Evolutionary conservation across 2,329 filamentous ascomycete genomes (phyloP).

Genomic region (Hymenoscyphus scutula): DNA sequence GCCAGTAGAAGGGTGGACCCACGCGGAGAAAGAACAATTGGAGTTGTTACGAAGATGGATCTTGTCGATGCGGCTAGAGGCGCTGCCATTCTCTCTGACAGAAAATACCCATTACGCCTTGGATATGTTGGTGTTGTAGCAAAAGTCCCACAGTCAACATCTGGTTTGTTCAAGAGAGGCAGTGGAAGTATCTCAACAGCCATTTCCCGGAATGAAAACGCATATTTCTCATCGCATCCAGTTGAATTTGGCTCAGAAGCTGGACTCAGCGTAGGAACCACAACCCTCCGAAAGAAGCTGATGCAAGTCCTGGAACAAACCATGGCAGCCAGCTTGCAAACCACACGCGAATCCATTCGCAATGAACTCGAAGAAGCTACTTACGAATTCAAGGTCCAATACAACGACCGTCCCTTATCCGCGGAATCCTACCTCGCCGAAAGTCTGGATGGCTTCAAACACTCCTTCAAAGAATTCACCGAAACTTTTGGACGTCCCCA

Average conservation of each 20-base stretch:
- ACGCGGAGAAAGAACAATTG: slow-evolving; percentile 91
- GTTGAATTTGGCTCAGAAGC: slow-evolving; percentile 72
- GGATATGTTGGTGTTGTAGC: slow-evolving; percentile 96
- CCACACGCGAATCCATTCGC: slow-evolving; percentile 86
- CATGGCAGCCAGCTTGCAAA: slow-evolving; percentile 89
- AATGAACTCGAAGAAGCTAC: slow-evolving; percentile 95
- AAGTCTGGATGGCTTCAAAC: slow-evolving; percentile 93
- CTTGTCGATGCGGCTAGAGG: slow-evolving; percentile 83
- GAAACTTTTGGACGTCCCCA: slow-evolving; percentile 86
- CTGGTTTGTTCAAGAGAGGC: slow-evolving; percentile 79
- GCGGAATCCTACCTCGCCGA: slow-evolving; percentile 97
- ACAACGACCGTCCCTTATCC: slow-evolving; percentile 92
- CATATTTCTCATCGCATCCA: slow-evolving; percentile 83
- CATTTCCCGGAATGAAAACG: slow-evolving; percentile 83
- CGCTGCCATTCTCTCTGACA: slow-evolving; percentile 74
- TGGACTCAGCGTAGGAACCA: slow-evolving; percentile 76
- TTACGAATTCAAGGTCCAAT: slow-evolving; percentile 99
- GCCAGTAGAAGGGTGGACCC: slow-evolving; percentile 91
- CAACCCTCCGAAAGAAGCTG: slow-evolving; percentile 85
- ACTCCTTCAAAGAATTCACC: slow-evolving; percentile 92
- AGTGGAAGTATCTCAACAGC: slow-evolving; percentile 74
- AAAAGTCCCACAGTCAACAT: slow-evolving; percentile 61
- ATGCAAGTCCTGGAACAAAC: slow-evolving; percentile 97
- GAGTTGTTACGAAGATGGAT: slow-evolving; percentile 99
- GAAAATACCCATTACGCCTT: slow-evolving; percentile 89